A percentile compares a stretch with the other conserved stretches of the same genome.
phyloP scores from a whole-genome alignment of 1,139 yeast genomes.

The Yamadazyma sp. region DNA sequence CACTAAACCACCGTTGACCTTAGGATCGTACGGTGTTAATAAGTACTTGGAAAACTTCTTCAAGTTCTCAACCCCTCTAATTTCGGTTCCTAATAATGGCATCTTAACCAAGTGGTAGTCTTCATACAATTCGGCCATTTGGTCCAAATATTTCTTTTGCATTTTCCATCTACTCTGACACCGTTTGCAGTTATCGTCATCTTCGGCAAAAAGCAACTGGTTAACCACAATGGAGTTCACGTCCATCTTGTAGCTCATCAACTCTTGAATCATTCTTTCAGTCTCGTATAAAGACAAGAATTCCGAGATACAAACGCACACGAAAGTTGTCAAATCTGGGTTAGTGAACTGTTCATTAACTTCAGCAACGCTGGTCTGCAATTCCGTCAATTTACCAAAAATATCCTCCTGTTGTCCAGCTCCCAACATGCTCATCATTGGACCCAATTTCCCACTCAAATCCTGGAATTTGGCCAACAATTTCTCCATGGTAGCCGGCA shows the following conservation, averaged over 20 bases:
- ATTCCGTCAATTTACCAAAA: constrained; percentile 76
- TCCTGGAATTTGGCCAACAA: constrained; percentile 84
- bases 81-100: constrained; percentile 92
- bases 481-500: constrained; percentile 89
- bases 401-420: constrained; percentile 74
- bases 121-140: constrained; percentile 89
- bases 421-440: constrained; percentile 77
- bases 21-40: constrained; percentile 70
- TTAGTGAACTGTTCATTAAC: constrained; percentile 94
- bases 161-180: constrained; percentile 92
- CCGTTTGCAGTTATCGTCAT: constrained; percentile 72
- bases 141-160: constrained; percentile 93
- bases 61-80: constrained; percentile 85
- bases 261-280: constrained; percentile 94
- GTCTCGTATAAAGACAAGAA: constrained; percentile 94
- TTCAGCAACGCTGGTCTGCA: constrained; percentile 79
- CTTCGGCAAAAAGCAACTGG: constrained; percentile 85
- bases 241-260: constrained; percentile 92
- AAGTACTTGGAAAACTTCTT: constrained; percentile 72
- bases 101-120: constrained; percentile 94
- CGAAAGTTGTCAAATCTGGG: constrained; percentile 93
- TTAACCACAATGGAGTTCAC: constrained; percentile 94
- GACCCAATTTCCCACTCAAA: constrained; percentile 84
- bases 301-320: constrained; percentile 96
- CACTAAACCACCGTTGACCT: constrained; percentile 55